Conservation (phyloP, 1,139 yeast genomes). For the Hyphopichia fennica region DNA sequence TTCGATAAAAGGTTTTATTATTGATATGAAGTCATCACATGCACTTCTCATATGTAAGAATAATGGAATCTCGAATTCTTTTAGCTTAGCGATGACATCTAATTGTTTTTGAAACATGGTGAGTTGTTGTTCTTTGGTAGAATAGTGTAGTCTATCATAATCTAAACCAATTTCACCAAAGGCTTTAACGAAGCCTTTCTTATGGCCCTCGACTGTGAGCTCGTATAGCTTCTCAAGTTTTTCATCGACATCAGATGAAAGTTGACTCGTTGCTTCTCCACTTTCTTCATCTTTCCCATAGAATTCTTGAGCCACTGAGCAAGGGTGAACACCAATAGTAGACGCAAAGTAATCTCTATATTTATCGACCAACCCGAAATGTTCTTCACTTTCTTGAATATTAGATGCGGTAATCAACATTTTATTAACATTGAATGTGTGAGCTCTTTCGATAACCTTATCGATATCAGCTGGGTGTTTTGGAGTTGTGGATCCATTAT, state of each 20-base stretch:
- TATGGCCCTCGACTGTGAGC: conserved; percentile 50
- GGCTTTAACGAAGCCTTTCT: conserved; percentile 59
- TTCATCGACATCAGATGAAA: conserved; percentile 23
- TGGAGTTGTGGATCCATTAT: conserved; percentile 56
- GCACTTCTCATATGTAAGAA: conserved; percentile 90
- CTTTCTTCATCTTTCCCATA: conserved; percentile 19
- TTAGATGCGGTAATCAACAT: conserved; percentile 85
- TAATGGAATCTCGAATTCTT: conserved; percentile 61
- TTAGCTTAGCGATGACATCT: conserved; percentile 52
- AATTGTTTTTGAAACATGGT: conserved; percentile 72
- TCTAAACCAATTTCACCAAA: conserved; percentile 95
- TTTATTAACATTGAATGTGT: conserved; percentile 58
- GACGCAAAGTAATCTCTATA: conserved; percentile 46
- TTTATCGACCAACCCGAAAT: conserved; percentile 32
- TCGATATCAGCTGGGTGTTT: conserved; percentile 69
- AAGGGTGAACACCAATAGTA: conserved; percentile 95
- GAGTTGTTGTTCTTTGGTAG: conserved; percentile 66
- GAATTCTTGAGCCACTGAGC: conserved; percentile 68
- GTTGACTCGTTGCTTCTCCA: conserved; percentile 19
- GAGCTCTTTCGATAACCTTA: conserved; percentile 67
- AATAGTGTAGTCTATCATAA: conserved; percentile 81
- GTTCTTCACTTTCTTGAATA: conserved; percentile 58
- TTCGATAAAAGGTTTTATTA: conserved; percentile 56
- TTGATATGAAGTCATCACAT: conserved; percentile 72
- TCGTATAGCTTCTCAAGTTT: conserved; percentile 50